phyloP scores from a whole-genome alignment of 768 basidiomycete species.

The Trametes cubensis region DNA sequence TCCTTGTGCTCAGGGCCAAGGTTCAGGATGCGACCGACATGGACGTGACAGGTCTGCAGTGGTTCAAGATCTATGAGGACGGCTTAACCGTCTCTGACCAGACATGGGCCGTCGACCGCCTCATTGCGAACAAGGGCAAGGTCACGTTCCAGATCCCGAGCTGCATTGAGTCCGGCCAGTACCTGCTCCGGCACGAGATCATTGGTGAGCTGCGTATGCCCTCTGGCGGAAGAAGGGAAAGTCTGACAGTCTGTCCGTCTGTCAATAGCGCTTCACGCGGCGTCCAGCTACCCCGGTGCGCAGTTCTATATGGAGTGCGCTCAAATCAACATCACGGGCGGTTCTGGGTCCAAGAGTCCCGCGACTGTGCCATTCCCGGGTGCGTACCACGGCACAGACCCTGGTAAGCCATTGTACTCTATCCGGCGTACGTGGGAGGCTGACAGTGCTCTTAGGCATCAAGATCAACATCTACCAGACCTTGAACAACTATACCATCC shows the following conservation, averaged over 20 bases:
- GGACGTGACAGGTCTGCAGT: constrained; percentile 49
- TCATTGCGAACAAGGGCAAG: constrained; percentile 52
- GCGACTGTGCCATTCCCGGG: constrained; percentile 41
- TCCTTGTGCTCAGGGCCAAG: constrained; percentile 40
- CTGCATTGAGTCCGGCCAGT: constrained; percentile 50
- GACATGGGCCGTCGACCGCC: constrained; percentile 50
- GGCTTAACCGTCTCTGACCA: constrained; percentile 35
- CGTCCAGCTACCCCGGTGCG: constrained; percentile 53
- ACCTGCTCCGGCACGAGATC: constrained; percentile 53
- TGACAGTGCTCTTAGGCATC: constrained; percentile 35
- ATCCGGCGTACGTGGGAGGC: not conserved
- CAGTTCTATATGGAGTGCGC: constrained; percentile 30
- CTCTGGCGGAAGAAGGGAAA: not conserved
- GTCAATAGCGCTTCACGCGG: constrained; percentile 46
- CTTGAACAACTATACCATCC: constrained; percentile 33
- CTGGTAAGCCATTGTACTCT: constrained; percentile 22
- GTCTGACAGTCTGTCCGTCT: too few species aligned
- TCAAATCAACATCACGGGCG: constrained; percentile 37
- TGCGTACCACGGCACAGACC: constrained; percentile 32
- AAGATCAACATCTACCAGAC: constrained; percentile 37
- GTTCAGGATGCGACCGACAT: constrained; percentile 48
- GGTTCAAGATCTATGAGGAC: constrained; percentile 57
- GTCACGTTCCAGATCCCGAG: constrained; percentile 50
- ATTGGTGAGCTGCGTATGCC: constrained; percentile 41
- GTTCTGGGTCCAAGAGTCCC: constrained; percentile 33